A percentile compares a stretch with the other conserved stretches of the same genome.
These are phyloP conservation scores for Sclerotinia minor DNA, from an alignment of 2,329 filamentous ascomycete species.

Conservation along the genomic window DNA sequence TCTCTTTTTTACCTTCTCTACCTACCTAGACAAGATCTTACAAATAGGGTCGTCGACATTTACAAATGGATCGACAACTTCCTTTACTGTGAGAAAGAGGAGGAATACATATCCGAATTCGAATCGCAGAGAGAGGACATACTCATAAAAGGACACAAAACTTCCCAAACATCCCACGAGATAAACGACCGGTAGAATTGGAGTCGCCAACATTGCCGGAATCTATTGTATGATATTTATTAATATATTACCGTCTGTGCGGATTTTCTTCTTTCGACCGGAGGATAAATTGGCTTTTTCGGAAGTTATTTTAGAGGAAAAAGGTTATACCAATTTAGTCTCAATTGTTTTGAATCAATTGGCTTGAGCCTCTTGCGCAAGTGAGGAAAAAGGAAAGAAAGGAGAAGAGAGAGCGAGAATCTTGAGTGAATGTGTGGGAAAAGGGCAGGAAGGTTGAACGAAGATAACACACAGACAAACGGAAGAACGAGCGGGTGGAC, in stretches of 20 bases:
- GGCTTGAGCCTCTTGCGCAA: background rate
- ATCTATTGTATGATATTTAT: background rate
- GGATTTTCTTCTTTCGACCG: slow-evolving; percentile 5
- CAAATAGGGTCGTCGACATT: background rate
- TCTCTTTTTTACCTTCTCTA: background rate
- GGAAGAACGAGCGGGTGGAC: background rate
- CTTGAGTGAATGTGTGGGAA: too few relatives aligned
- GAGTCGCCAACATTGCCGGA: background rate
- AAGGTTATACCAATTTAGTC: background rate
- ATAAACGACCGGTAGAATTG: slow-evolving; percentile 3
- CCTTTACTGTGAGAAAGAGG: background rate
- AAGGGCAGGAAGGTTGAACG: slow-evolving; percentile 5
- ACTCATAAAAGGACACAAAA: background rate
- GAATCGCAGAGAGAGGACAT: background rate
- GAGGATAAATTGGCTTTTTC: background rate
- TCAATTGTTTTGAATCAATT: slow-evolving; percentile 14
- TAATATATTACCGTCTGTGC: slow-evolving; percentile 15
- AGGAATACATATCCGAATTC: background rate
- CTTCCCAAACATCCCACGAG: too few relatives aligned
- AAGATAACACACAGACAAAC: background rate
- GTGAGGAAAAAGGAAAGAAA: slow-evolving; percentile 2
- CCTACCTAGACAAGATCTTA: background rate
- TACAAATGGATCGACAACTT: background rate
- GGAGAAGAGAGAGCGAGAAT: background rate
- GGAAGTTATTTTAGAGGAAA: background rate